Evolutionary conservation across 2,329 filamentous ascomycete genomes (phyloP).

Genomic region (Cladophialophora chaetospira): DNA sequence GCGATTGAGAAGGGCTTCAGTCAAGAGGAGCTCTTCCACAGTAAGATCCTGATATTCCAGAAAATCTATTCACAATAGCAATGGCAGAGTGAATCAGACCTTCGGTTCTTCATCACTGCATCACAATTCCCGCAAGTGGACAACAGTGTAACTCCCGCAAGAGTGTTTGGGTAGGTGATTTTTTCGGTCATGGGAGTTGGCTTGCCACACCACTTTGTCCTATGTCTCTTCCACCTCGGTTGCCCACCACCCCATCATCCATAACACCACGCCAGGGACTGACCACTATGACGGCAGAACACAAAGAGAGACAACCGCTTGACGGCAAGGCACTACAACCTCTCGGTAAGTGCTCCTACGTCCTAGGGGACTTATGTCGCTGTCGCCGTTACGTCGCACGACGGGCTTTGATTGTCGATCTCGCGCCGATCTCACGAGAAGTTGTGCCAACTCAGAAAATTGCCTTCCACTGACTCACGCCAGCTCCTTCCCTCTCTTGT

Average conservation of each 20-base stretch:
- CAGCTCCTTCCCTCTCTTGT: conserved; percentile 1
- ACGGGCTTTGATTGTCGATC: neutral
- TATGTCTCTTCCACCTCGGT: neutral
- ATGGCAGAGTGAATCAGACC: conserved; percentile 4
- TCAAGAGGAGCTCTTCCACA: neutral
- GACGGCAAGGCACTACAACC: conserved; percentile 11
- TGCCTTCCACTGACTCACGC: conserved; percentile 4
- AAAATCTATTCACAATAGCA: neutral
- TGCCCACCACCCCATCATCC: conserved; percentile 1
- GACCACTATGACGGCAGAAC: conserved; percentile 20
- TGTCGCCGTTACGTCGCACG: neutral
- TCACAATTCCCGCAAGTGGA: too few species aligned
- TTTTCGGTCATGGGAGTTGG: too few species aligned
- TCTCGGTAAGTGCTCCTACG: conserved; percentile 15
- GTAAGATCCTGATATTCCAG: neutral
- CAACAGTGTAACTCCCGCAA: too few species aligned
- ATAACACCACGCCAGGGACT: conserved; percentile 4
- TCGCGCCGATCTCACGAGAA: conserved; percentile 8
- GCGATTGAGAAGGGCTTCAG: conserved; percentile 20
- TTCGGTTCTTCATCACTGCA: neutral
- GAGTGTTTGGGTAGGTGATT: too few species aligned
- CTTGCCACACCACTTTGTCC: too few species aligned
- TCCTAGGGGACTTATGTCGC: neutral
- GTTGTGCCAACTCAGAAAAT: neutral
- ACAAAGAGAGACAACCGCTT: conserved; percentile 8